Conservation (phyloP, 2,329 filamentous ascomycete species). For the Ophiostoma novo-ulmi region DNA sequence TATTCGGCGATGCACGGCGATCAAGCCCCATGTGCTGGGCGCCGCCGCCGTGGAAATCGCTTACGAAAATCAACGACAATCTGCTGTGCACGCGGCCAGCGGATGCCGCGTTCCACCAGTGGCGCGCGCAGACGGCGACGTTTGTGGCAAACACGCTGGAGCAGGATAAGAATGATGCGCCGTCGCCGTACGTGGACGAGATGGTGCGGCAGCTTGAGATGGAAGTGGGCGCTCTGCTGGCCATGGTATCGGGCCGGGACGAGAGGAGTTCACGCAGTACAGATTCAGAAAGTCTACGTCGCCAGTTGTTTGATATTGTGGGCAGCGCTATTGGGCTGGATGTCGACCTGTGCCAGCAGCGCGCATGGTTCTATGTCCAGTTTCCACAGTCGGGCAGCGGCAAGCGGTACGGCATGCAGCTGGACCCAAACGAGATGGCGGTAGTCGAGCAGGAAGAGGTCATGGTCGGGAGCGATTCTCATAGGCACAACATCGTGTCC, state of each 20-base stretch:
- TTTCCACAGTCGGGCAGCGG: slow-evolving; percentile 18
- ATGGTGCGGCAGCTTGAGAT: neutral
- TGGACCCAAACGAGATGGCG: slow-evolving; percentile 4
- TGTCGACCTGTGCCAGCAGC: slow-evolving; percentile 24
- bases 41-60: neutral
- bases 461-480: neutral
- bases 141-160: neutral
- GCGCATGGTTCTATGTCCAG: slow-evolving; percentile 23
- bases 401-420: slow-evolving; percentile 21
- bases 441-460: neutral
- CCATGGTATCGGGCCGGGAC: neutral
- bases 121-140: slow-evolving; percentile 23
- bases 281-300: neutral
- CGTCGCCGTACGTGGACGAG: neutral
- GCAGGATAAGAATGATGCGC: neutral
- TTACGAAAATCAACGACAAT: slow-evolving; percentile 19
- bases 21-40: slow-evolving; percentile 26
- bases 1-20: slow-evolving; percentile 19
- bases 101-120: slow-evolving; percentile 23
- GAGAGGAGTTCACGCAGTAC: neutral
- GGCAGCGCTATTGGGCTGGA: slow-evolving; percentile 21
- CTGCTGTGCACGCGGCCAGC: slow-evolving; percentile 7
- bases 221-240: neutral
- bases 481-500: neutral
- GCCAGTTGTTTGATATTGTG: neutral